Conservation (phyloP, 176 grass and related monocot genomes). For the barley (Hordeum vulgare) region DNA sequence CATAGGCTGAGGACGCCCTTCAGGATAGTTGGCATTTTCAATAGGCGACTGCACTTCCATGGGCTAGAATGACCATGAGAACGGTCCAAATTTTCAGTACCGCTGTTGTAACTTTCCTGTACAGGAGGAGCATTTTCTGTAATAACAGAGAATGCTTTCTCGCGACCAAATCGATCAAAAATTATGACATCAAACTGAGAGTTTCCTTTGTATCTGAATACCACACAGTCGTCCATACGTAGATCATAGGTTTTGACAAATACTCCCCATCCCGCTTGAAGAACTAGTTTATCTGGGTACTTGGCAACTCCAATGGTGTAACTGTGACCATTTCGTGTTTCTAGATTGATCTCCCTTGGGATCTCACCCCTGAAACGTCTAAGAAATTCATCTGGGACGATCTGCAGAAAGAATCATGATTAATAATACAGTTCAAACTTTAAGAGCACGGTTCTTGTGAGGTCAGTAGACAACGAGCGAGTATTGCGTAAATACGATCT, state of each 20-base stretch:
- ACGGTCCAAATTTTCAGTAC: background rate
- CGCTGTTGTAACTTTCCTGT: background rate
- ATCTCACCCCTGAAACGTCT: background rate
- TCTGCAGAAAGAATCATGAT: background rate
- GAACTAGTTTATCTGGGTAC: slow-evolving; percentile 11
- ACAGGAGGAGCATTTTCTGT: background rate
- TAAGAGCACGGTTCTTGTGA: background rate
- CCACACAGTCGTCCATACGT: background rate
- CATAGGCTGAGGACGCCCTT: background rate
- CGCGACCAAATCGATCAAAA: background rate
- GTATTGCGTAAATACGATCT: background rate
- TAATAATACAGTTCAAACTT: background rate
- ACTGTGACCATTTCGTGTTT: slow-evolving; percentile 10
- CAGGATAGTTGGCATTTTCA: background rate
- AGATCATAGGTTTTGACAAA: background rate
- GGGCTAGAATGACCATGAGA: background rate
- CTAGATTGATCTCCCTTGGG: background rate
- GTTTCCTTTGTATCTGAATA: background rate
- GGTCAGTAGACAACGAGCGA: background rate
- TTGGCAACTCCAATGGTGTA: background rate
- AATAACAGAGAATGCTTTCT: slow-evolving; percentile 12
- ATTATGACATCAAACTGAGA: background rate
- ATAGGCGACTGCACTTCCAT: background rate
- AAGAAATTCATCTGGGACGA: background rate
- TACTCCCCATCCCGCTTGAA: background rate